These are phyloP conservation scores for Pichia thaimueangensis DNA, from an alignment of 805 yeast genomes.

Conservation along the genomic window DNA sequence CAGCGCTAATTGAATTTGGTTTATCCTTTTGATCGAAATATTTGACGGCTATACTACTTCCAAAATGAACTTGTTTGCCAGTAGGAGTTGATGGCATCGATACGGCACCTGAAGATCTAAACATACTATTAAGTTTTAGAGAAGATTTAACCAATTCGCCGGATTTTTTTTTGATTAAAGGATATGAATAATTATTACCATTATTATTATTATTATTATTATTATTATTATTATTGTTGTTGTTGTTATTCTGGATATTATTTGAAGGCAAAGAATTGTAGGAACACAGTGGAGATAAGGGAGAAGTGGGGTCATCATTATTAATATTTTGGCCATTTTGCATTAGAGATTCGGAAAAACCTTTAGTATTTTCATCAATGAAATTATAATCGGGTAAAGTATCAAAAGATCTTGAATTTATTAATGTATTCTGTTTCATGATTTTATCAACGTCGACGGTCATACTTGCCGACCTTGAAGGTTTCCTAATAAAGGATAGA, in stretches of 20 bases:
- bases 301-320: not conserved
- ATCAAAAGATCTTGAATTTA: conserved; percentile 18
- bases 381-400: not conserved
- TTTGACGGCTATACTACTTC: conserved; percentile 64
- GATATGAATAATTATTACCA: conserved; percentile 12
- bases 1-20: conserved; percentile 71
- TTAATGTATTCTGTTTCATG: conserved; percentile 29
- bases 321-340: not conserved
- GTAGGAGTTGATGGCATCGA: conserved; percentile 53
- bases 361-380: not conserved
- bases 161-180: conserved; percentile 70
- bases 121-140: conserved; percentile 39
- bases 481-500: conserved; percentile 28
- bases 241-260: not conserved
- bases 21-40: conserved; percentile 68
- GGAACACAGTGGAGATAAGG: not conserved
- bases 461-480: conserved; percentile 26
- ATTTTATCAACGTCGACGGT: conserved; percentile 19
- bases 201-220: not conserved
- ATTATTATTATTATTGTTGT: not conserved
- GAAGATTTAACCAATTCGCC: conserved; percentile 84
- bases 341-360: no score
- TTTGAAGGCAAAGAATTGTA: not conserved
- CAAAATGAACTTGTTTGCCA: conserved; percentile 77
- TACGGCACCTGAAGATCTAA: conserved; percentile 19